Evolutionary conservation across 2,329 filamentous ascomycete species (phyloP), one percentile per base, ranked within the genome.

Genomic region (Macroventuria anomochaeta): DNA sequence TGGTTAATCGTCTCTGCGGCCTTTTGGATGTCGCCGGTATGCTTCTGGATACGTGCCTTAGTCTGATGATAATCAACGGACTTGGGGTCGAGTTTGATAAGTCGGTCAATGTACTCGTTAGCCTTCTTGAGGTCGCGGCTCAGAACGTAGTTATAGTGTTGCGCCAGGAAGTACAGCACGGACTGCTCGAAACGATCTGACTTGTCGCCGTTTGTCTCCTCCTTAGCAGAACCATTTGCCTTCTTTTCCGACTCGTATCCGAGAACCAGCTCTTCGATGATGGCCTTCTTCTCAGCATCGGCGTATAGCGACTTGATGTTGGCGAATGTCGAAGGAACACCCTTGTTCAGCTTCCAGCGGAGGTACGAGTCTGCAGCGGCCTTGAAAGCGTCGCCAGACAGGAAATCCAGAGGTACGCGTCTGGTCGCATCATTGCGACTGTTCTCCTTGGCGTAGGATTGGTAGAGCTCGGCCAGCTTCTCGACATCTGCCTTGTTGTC

Each of bases 41-140:
- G 92, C 80, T 99, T 99, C 78, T 87, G 88, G 82, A 97, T 95
- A 68, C 96, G 86, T 5, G 96, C 95, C 77, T 95, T 96, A 50
- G 93, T 96, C 88, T 97, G 93, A 72, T 93, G 85, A 72, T 93
- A 96, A 68, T 97, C 93, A 23, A 96, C 91, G 38, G 88, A 91
- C 67, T 89, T 86, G 0, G 90, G 87, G 55, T 90, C 87, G 64
- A 93, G 79, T 64, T 89, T 85, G 58, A 97, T 88, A 10, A 93
- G 90, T 74, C 88, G 89, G 41, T 97, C 88, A 56, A 96, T 88
- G 70, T 88, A 93, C 57, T 90, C 84, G 74, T 87, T 83, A 3
- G 96, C 93, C 76, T 92, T 95, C 53, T 82, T 67, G 20, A 97
- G 83, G 72, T 97, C 86, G 34, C 93, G 91, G 71, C 91, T 96